Conservation (phyloP, 108 stramenopile genomes). For the Skeletonema grethae region DNA sequence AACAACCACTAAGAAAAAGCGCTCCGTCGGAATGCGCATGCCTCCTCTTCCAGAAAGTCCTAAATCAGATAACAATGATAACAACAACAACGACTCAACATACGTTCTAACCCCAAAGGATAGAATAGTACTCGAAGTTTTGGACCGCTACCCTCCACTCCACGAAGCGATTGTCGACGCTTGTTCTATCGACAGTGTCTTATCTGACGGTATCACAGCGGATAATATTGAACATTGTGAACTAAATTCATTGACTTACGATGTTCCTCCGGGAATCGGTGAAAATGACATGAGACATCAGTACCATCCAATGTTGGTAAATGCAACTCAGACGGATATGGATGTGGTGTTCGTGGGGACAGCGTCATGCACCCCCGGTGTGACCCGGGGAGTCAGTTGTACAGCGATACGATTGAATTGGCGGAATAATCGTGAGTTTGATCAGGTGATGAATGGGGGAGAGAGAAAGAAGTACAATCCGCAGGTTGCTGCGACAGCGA, state of each 20-base stretch:
- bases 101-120: constrained; percentile 53
- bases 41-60: constrained; percentile 11
- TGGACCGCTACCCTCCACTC: constrained; percentile 62
- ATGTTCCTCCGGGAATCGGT: constrained; percentile 32
- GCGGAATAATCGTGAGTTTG: constrained; percentile 23
- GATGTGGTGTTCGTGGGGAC: constrained; percentile 92
- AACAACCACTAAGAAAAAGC: background rate
- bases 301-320: constrained; percentile 66
- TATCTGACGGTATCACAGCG: constrained; percentile 2
- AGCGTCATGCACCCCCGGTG: constrained; percentile 88
- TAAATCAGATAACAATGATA: background rate
- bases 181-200: background rate
- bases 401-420: constrained; percentile 79
- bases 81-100: constrained; percentile 4
- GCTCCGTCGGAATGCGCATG: constrained; percentile 11
- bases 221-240: constrained; percentile 23
- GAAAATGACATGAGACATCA: constrained; percentile 62
- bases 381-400: constrained; percentile 88
- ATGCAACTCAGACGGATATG: constrained; percentile 63
- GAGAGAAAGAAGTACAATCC: background rate
- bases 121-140: constrained; percentile 54
- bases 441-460: background rate
- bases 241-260: constrained; percentile 7
- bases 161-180: constrained; percentile 40
- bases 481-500: constrained; percentile 8